Percentiles rank a stretch among this genome's conserved stretches.
Evolutionary conservation across 345 rosid genomes (phyloP).

Genomic region (Brassica cretica): DNA sequence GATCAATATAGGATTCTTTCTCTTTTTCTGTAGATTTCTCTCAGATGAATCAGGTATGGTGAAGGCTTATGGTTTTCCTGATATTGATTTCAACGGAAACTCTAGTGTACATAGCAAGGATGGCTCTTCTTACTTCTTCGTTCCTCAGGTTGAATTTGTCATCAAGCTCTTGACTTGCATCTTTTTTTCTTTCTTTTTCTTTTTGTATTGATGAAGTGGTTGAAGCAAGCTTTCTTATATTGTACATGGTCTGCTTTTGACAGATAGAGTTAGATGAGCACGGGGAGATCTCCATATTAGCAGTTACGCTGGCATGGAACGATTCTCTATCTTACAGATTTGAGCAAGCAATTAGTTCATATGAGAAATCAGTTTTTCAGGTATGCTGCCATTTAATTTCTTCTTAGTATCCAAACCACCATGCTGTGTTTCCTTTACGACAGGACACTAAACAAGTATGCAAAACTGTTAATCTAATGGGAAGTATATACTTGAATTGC

Average conservation of each 20-base stretch:
- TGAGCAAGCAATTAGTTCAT: conserved; percentile 61
- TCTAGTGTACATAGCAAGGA: conserved; percentile 56
- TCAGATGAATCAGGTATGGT: conserved; percentile 59
- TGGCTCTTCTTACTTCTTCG: conserved; percentile 68
- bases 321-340: conserved; percentile 52
- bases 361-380: conserved; percentile 61
- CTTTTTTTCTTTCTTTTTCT: background rate
- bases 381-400: conserved; percentile 39
- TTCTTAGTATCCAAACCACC: background rate
- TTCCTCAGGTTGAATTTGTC: conserved; percentile 75
- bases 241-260: conserved; percentile 24
- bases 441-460: background rate
- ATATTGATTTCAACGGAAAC: conserved; percentile 47
- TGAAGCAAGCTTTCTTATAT: conserved; percentile 5
- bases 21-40: conserved; percentile 64
- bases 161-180: background rate
- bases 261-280: conserved; percentile 87
- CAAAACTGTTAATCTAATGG: conserved; percentile 17
- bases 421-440: background rate
- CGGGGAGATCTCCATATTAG: conserved; percentile 60
- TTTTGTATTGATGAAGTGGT: conserved; percentile 10
- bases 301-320: conserved; percentile 76
- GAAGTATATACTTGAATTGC: background rate
- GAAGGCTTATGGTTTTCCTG: conserved; percentile 74
- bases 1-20: background rate